phyloP scores from a whole-genome alignment of 768 basidiomycete genomes.

The Mycena rebaudengoi region DNA sequence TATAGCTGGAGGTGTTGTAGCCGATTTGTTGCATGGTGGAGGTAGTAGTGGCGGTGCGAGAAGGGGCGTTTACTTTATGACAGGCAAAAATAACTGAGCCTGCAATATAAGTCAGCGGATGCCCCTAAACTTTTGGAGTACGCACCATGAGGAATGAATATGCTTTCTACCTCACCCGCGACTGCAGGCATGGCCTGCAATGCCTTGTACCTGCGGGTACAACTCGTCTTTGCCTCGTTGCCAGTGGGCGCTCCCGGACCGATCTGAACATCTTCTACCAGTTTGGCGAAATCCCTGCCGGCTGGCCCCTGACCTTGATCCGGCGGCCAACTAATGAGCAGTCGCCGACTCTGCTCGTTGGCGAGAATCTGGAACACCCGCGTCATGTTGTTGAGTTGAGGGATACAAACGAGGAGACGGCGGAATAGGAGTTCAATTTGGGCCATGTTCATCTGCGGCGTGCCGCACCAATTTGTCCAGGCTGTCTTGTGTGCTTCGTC shows the following conservation, averaged over 20 bases:
- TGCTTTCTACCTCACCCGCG: conserved; percentile 78
- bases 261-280: conserved; percentile 76
- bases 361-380: conserved; percentile 84
- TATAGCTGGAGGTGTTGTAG: conserved; percentile 49
- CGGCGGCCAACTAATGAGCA: conserved; percentile 82
- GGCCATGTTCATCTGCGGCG: conserved; percentile 64
- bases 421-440: conserved; percentile 68
- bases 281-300: conserved; percentile 61
- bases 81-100: conserved; percentile 78
- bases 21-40: conserved; percentile 56
- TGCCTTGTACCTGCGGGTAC: conserved; percentile 85
- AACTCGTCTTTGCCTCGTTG: conserved; percentile 84
- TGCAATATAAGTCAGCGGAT: conserved; percentile 46
- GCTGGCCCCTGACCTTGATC: conserved; percentile 57
- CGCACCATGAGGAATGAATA: conserved; percentile 91
- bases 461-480: conserved; percentile 93
- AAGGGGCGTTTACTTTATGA: conserved; percentile 65
- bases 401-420: conserved; percentile 63
- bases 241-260: conserved; percentile 55
- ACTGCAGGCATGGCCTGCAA: conserved; percentile 69
- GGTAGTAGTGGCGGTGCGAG: conserved; percentile 48
- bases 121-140: conserved; percentile 28
- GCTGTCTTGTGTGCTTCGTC: conserved; percentile 75
- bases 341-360: conserved; percentile 59
- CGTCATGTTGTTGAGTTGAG: conserved; percentile 57